These are phyloP conservation scores for Clarkia xantiana DNA, from an alignment of 345 rosid genomes.

Conservation along the genomic window DNA sequence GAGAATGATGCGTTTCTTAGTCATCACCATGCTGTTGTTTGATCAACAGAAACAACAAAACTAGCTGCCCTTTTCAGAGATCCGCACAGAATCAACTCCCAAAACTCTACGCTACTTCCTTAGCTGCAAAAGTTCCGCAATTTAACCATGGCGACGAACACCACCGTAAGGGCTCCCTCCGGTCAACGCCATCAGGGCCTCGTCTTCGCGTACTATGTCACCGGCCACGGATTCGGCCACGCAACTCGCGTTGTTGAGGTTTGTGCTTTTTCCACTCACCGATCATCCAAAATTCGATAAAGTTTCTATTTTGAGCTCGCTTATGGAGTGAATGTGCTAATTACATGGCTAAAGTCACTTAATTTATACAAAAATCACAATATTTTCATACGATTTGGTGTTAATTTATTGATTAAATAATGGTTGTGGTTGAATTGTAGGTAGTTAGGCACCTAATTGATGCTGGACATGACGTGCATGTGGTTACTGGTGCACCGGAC, in stretches of 20 bases:
- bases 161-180: too few species aligned
- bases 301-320: background rate
- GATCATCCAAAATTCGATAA: too few species aligned
- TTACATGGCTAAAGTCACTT: too few species aligned
- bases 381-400: too few species aligned
- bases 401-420: background rate
- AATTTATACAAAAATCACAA: too few species aligned
- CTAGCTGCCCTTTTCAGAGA: too few species aligned
- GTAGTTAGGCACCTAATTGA: slow-evolving; percentile 82
- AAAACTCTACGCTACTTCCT: background rate
- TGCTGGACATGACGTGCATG: slow-evolving; percentile 94
- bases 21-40: background rate
- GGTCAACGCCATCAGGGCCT: slow-evolving; percentile 16
- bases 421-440: slow-evolving; percentile 18
- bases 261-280: background rate
- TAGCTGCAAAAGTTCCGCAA: too few species aligned
- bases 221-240: slow-evolving; percentile 98
- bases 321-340: background rate
- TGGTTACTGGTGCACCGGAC: slow-evolving; percentile 95
- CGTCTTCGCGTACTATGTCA: slow-evolving; percentile 91
- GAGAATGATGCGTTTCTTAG: background rate
- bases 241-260: slow-evolving; percentile 99
- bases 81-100: background rate
- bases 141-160: too few species aligned
- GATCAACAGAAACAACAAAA: background rate